These are phyloP conservation scores for Pestalotiopsis sp. DNA, from an alignment of 2,329 filamentous ascomycete genomes.

Conservation along the genomic window DNA sequence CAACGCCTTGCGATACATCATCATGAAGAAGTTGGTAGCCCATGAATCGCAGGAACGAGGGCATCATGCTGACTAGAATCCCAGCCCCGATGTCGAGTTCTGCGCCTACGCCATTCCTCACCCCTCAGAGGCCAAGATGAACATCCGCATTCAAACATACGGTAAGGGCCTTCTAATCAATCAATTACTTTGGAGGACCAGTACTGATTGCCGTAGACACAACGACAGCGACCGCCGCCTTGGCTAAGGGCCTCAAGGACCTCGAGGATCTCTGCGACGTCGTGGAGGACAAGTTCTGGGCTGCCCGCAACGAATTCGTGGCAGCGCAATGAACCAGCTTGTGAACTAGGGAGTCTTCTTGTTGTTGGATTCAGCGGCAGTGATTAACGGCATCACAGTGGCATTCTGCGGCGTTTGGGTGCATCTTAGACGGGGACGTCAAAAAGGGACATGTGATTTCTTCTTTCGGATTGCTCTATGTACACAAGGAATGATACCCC, in stretches of 20 bases:
- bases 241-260: constrained; percentile 88
- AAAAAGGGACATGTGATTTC: constrained; percentile 28
- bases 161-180: constrained; percentile 54
- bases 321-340: constrained; percentile 13
- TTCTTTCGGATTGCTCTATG: constrained; percentile 34
- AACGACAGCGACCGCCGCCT: constrained; percentile 77
- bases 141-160: constrained; percentile 94
- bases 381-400: constrained; percentile 1
- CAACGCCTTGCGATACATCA: constrained; percentile 90
- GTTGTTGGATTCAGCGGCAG: neutral
- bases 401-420: constrained; percentile 28
- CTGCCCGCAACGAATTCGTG: constrained; percentile 62
- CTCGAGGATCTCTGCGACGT: constrained; percentile 91
- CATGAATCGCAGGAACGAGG: neutral
- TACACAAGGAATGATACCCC: constrained; percentile 32
- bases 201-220: constrained; percentile 54
- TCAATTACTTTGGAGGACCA: neutral
- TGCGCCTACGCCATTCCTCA: constrained; percentile 98
- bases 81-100: constrained; percentile 92
- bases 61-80: constrained; percentile 18
- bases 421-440: constrained; percentile 24
- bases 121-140: constrained; percentile 95
- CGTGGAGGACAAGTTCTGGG: constrained; percentile 84
- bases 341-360: neutral
- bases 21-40: constrained; percentile 92